phyloP scores from a whole-genome alignment of 164 flowering plant species.

The Vitis amurensis region DNA sequence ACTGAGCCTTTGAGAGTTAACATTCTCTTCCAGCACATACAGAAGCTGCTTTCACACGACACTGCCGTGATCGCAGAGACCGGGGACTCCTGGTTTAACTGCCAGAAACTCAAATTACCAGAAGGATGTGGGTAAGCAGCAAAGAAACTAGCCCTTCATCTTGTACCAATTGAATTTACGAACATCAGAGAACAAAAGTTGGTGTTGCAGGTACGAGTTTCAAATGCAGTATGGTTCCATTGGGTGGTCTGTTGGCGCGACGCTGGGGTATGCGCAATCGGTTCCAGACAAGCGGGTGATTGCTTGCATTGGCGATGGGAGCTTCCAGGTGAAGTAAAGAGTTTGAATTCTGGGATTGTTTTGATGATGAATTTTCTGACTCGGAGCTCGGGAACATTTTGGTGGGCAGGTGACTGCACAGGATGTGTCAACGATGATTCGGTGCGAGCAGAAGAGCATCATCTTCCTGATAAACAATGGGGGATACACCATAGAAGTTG shows the following conservation, averaged over 20 bases:
- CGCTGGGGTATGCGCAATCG: constrained; percentile 47
- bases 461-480: constrained; percentile 51
- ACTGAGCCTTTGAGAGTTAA: constrained; percentile 30
- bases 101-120: constrained; percentile 49
- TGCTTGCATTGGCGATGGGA: constrained; percentile 62
- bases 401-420: constrained; percentile 38
- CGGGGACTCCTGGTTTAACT: constrained; percentile 56
- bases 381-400: not conserved
- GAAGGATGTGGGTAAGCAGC: constrained; percentile 44
- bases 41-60: constrained; percentile 37
- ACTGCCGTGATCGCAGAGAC: constrained; percentile 56
- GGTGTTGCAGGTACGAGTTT: constrained; percentile 46
- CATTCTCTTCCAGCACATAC: constrained; percentile 45
- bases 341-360: too few species aligned
- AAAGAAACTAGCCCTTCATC: not conserved
- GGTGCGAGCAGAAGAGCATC: constrained; percentile 33
- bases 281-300: constrained; percentile 39
- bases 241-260: constrained; percentile 57
- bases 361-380: too few species aligned
- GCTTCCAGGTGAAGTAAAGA: constrained; percentile 37
- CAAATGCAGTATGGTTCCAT: constrained; percentile 56
- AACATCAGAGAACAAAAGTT: constrained; percentile 15
- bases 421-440: constrained; percentile 43
- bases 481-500: constrained; percentile 49
- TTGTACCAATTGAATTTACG: not conserved